Conservation (phyloP, 2,329 filamentous ascomycete genomes). For the Parascedosporium putredinis region DNA sequence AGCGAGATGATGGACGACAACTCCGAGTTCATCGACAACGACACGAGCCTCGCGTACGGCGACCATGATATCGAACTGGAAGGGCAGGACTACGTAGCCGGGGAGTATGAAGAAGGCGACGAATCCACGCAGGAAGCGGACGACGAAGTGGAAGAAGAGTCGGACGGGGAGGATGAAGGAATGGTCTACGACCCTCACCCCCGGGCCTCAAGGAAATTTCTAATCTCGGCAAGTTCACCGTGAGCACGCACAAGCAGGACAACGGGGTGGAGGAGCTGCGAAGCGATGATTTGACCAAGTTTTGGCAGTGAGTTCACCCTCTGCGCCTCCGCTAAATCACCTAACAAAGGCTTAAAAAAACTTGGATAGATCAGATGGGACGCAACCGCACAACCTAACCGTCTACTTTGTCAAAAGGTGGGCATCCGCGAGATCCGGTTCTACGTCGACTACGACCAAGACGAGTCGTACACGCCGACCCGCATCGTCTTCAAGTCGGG, state of each 20-base stretch:
- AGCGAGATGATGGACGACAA: slow-evolving; percentile 17
- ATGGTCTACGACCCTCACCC: slow-evolving; percentile 40
- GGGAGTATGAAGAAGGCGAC: slow-evolving; percentile 17
- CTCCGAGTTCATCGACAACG: slow-evolving; percentile 21
- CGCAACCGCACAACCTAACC: slow-evolving; percentile 71
- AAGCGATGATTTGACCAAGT: slow-evolving; percentile 60
- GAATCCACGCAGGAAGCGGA: slow-evolving; percentile 19
- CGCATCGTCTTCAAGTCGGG: slow-evolving; percentile 83
- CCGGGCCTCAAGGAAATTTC: slow-evolving; percentile 70
- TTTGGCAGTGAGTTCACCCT: slow-evolving; percentile 59
- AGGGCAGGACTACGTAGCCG: slow-evolving; percentile 13
- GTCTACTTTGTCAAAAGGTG: slow-evolving; percentile 81
- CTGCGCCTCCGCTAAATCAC: not conserved
- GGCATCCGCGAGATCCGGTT: slow-evolving; percentile 70
- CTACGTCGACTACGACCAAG: slow-evolving; percentile 81
- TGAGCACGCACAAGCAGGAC: slow-evolving; percentile 71
- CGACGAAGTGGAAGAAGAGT: slow-evolving; percentile 21
- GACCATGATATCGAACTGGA: slow-evolving; percentile 15
- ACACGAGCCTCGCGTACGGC: slow-evolving; percentile 14
- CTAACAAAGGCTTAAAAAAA: slow-evolving; percentile 5
- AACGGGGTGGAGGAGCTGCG: slow-evolving; percentile 69
- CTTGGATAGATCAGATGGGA: slow-evolving; percentile 62
- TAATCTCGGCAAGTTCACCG: slow-evolving; percentile 72
- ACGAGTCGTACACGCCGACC: slow-evolving; percentile 95
- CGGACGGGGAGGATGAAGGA: slow-evolving; percentile 25